These are phyloP conservation scores for Plectranthus barbatus DNA, from an alignment of 257 asterid species.

Conservation along the genomic window DNA sequence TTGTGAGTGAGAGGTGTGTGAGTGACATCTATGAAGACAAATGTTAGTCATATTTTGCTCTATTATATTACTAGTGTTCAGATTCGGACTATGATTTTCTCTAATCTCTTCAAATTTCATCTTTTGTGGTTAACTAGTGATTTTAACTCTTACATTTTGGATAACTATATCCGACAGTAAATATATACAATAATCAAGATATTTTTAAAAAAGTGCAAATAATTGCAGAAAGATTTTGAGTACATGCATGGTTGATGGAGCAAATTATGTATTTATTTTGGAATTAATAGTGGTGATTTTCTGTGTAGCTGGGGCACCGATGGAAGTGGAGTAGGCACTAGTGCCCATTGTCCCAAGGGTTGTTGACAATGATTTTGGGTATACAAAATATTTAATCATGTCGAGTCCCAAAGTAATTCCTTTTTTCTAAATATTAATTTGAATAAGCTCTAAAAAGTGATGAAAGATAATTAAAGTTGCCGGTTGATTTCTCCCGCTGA, in stretches of 20 bases:
- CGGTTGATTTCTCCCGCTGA: slow-evolving; percentile 28
- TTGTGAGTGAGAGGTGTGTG: no score
- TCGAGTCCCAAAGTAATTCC: not conserved
- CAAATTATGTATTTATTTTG: not conserved
- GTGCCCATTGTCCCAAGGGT: slow-evolving; percentile 12
- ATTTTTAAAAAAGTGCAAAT: not conserved
- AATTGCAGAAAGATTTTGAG: no score
- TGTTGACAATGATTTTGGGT: slow-evolving; percentile 6
- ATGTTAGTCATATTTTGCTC: no score
- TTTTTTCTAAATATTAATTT: not conserved
- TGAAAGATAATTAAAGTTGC: slow-evolving; percentile 7
- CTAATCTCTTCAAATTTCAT: no score
- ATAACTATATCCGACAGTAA: no score
- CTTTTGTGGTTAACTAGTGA: no score
- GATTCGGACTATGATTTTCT: no score
- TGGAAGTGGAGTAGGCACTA: slow-evolving; percentile 13
- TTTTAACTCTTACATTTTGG: no score
- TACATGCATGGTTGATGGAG: no score
- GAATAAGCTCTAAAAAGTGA: not conserved
- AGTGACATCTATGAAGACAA: no score
- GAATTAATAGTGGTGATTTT: not conserved
- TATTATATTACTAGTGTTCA: no score
- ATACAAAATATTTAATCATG: not conserved
- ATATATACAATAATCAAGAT: no score
- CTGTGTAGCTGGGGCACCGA: not conserved